Evolutionary conservation across 495 filamentous ascomycete genomes (phyloP).

Genomic region (Penicillium steckii): DNA sequence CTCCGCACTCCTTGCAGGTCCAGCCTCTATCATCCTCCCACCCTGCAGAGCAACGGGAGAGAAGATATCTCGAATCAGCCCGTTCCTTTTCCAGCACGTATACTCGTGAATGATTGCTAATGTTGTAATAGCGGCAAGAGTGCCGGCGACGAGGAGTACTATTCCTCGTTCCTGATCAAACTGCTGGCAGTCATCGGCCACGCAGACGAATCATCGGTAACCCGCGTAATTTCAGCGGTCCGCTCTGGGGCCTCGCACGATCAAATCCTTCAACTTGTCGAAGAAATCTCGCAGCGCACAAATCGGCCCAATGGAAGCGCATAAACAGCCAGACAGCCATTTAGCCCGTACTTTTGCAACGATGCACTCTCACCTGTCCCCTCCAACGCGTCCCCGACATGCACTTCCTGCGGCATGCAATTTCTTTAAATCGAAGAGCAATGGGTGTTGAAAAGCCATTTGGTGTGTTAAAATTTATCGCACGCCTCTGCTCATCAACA

Average conservation of each 20-base stretch:
- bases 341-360: no score
- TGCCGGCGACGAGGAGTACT: slow-evolving; percentile 20
- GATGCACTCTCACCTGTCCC: no score
- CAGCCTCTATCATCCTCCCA: background rate
- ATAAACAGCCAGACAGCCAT: background rate
- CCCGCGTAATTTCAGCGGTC: slow-evolving; percentile 28
- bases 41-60: background rate
- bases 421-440: no score
- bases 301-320: background rate
- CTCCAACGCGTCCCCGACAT: background rate
- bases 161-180: slow-evolving; percentile 28
- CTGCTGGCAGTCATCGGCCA: slow-evolving; percentile 29
- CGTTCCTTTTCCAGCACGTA: background rate
- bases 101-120: background rate
- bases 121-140: background rate
- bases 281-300: slow-evolving; percentile 4
- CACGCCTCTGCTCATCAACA: background rate
- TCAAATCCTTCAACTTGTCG: slow-evolving; percentile 28
- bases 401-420: no score
- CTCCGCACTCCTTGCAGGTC: background rate
- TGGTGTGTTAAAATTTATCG: no score
- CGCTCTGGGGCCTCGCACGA: slow-evolving; percentile 34
- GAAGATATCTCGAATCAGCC: background rate
- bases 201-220: slow-evolving; percentile 23
- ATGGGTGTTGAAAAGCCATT: background rate